Evolutionary conservation across 2,329 filamentous ascomycete genomes (phyloP), one percentile per base, ranked within the genome.

Genomic region (Torrubiellomyces zombiae): DNA sequence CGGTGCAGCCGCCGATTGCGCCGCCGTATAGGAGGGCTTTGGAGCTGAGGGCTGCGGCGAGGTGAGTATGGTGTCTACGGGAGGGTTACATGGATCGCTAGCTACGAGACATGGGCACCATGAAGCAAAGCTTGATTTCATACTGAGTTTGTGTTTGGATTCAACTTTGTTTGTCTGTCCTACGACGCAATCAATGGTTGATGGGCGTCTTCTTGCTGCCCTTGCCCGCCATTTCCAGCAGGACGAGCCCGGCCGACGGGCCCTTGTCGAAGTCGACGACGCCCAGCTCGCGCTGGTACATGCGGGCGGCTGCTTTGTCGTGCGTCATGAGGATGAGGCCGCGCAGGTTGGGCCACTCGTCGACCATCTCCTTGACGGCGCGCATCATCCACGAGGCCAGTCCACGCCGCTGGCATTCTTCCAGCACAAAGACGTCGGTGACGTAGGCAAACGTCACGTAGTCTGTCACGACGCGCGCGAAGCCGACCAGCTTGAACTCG

Each of bases 11-110:
- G 15, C 89, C 89, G 0, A 98, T 89, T 18, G 89, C 89, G 7
- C 89, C 89, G 9, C 89, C 89, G 0, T 98, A 98, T 45, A 91
- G 85, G 49, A 70, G 76, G 28, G 89, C 89, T 9, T 56, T 98
- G 31, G 86, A 95, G 49, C 65, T 89, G 39, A 44, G 50, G 29
- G 45, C 48, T 29, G 44, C 46, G n/a, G n/a, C n/a, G 29, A n/a
- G n/a, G n/a, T n/a, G n/a, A n/a, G n/a, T n/a, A n/a, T n/a, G n/a
- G n/a, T n/a, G n/a, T n/a, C n/a, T n/a, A n/a, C n/a, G n/a, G n/a
- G n/a, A n/a, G n/a, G n/a, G n/a, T n/a, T n/a, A n/a, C n/a, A n/a
- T n/a, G n/a, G n/a, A n/a, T n/a, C n/a, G n/a, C n/a, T n/a, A n/a
- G n/a, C n/a, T n/a, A n/a, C n/a, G n/a, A n/a, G n/a, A n/a, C n/a